These are phyloP conservation scores for Pythium periplocum DNA, from an alignment of 352 stramenopile genomes.

Conservation along the genomic window DNA sequence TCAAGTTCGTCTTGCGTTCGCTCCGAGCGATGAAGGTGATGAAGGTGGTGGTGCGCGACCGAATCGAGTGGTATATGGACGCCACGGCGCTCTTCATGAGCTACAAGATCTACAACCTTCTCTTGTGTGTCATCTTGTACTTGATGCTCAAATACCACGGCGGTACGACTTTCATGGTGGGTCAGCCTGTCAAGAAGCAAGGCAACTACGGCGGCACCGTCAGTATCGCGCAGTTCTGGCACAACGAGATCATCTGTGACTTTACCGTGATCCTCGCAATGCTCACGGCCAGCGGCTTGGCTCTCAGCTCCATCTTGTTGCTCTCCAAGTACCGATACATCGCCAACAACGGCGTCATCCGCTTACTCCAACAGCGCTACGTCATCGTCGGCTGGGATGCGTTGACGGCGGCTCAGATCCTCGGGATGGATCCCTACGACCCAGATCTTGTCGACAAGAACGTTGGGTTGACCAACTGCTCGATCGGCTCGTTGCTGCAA, in stretches of 20 bases:
- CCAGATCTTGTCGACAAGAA: slow-evolving; percentile 15
- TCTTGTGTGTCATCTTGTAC: slow-evolving; percentile 39
- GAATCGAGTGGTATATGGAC: slow-evolving; percentile 52
- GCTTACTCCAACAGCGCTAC: slow-evolving; percentile 42
- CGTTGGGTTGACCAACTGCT: slow-evolving; percentile 27
- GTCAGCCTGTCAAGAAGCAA: slow-evolving; percentile 20
- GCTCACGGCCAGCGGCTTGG: slow-evolving; percentile 20
- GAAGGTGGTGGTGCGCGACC: slow-evolving; percentile 17
- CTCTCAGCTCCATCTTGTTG: slow-evolving; percentile 26
- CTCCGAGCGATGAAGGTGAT: slow-evolving; percentile 34
- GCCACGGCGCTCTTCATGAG: slow-evolving; percentile 36
- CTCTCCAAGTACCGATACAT: slow-evolving; percentile 30
- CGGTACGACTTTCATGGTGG: slow-evolving; percentile 38
- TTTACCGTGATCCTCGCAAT: slow-evolving; percentile 32
- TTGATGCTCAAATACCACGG: slow-evolving; percentile 30
- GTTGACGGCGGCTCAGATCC: slow-evolving; percentile 22
- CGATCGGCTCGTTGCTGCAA: slow-evolving; percentile 36
- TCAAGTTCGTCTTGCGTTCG: slow-evolving; percentile 26
- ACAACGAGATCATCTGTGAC: slow-evolving; percentile 52
- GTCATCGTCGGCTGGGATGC: slow-evolving; percentile 46
- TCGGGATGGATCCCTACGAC: slow-evolving; percentile 44
- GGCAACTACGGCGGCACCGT: slow-evolving; percentile 33
- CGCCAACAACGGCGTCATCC: slow-evolving; percentile 41
- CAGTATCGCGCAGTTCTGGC: slow-evolving; percentile 37
- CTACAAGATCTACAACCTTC: slow-evolving; percentile 54